Conservation (phyloP, 176 grass and related monocot species). For the Oryza meyeriana region DNA sequence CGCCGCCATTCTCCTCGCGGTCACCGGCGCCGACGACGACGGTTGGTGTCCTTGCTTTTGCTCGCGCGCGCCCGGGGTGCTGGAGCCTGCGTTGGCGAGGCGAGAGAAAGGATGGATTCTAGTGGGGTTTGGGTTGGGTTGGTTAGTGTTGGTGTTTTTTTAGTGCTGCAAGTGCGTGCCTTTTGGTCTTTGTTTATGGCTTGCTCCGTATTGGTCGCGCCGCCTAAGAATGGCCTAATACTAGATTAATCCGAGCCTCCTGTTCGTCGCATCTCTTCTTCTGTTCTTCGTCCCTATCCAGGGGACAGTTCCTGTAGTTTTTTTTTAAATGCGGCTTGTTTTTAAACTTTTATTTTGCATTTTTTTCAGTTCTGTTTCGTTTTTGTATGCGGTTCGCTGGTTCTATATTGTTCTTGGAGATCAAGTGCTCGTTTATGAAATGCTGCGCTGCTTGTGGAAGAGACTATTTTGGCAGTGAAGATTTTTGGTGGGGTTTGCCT, state of each 20-base stretch:
- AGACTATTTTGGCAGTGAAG: not conserved
- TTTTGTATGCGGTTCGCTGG: not conserved
- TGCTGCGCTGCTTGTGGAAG: not conserved
- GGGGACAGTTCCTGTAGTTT: slow-evolving; percentile 2
- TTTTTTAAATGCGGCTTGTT: not conserved
- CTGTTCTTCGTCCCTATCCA: not conserved
- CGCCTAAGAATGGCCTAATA: not conserved
- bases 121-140: not conserved
- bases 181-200: slow-evolving; percentile 50
- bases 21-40: slow-evolving; percentile 29
- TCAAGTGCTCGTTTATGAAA: not conserved
- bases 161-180: slow-evolving; percentile 9
- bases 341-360: not conserved
- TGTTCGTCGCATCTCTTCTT: slow-evolving; percentile 28
- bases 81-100: not conserved
- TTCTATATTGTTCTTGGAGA: not conserved
- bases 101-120: not conserved
- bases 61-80: not conserved
- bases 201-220: not conserved
- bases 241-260: slow-evolving; percentile 28
- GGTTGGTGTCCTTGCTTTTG: slow-evolving; percentile 6
- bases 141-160: slow-evolving; percentile 1
- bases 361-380: not conserved
- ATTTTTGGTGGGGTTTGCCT: not conserved
- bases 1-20: slow-evolving; percentile 24